A percentile compares a stretch with the other conserved stretches of the same genome.
phyloP scores from a whole-genome alignment of 2,329 filamentous ascomycete species.

The Fusarium agapanthi region DNA sequence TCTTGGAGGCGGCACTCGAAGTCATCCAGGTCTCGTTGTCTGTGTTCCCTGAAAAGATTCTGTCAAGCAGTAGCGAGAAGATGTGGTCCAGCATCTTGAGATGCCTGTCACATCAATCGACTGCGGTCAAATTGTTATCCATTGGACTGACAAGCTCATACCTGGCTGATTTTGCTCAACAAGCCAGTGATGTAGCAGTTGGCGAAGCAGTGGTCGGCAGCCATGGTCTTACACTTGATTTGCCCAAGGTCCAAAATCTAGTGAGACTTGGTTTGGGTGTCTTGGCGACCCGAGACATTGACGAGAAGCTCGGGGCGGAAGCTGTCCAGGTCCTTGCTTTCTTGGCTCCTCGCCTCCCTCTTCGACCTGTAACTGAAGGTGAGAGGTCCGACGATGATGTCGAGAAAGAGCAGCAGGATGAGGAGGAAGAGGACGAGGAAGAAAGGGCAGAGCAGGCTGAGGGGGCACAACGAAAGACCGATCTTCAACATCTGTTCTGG shows the following conservation, averaged over 20 bases:
- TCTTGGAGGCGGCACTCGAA: constrained; percentile 77
- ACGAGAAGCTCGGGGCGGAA: constrained; percentile 80
- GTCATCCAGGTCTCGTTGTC: constrained; percentile 74
- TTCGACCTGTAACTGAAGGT: constrained; percentile 49
- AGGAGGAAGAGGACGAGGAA: constrained; percentile 56
- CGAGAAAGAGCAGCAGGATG: constrained; percentile 53
- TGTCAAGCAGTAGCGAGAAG: constrained; percentile 66
- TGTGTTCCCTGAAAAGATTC: constrained; percentile 68
- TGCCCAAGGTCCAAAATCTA: constrained; percentile 69
- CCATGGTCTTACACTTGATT: constrained; percentile 73
- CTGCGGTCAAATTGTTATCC: constrained; percentile 79
- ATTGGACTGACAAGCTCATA: constrained; percentile 79
- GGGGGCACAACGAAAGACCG: constrained; percentile 50
- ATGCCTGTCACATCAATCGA: constrained; percentile 76
- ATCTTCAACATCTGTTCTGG: constrained; percentile 78
- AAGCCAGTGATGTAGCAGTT: constrained; percentile 56
- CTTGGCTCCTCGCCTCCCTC: constrained; percentile 68
- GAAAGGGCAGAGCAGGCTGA: constrained; percentile 55
- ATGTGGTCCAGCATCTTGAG: constrained; percentile 77
- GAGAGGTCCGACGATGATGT: constrained; percentile 50
- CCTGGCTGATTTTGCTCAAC: constrained; percentile 79
- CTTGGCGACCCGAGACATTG: constrained; percentile 70
- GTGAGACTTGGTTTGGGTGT: constrained; percentile 60
- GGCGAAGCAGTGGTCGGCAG: constrained; percentile 73
- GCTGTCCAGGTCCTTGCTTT: constrained; percentile 85